Base-by-base conservation (phyloP, 2,329 filamentous ascomycete genomes). In the Colletotrichum eleusines region DNA sequence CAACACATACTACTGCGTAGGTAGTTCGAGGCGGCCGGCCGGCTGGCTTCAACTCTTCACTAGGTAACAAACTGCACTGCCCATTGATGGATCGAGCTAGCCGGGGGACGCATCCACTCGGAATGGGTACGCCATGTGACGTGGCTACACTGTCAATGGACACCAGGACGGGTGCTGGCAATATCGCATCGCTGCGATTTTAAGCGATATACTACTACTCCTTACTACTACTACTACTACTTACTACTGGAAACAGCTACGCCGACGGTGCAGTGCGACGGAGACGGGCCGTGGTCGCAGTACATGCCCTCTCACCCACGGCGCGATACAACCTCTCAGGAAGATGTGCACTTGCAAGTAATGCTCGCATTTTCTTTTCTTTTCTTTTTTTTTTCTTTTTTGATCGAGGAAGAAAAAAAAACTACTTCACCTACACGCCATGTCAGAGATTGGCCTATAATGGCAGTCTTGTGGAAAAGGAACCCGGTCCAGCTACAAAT, bases 161-260 rank as follows among this genome's bases (percentile, higher is more conserved):
- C 58, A 53, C 68, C 26, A 35, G 51, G 55, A 68, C 63, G 60
- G 55, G 35, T 58, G 51, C 40, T 58, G 38, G 38, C 53, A 58
- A 69, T 63, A 71, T 71, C 65, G 69, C 46, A 71, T 69, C 59
- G 51, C 58, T 44, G 42, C 51, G 44, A 51, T 31, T 44, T 12
- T 48, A 20, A 28, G 33, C 46, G 46, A 35, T 23, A 38, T 23
- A 60, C 44, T 12, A 46, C n/a, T n/a, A n/a, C n/a, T n/a, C n/a
- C n/a, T n/a, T n/a, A n/a, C n/a, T n/a, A n/a, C n/a, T n/a, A n/a
- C n/a, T n/a, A n/a, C n/a, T n/a, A n/a, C n/a, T n/a, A n/a, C n/a
- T n/a, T n/a, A n/a, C n/a, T n/a, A n/a, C n/a, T n/a, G n/a, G n/a
- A 4, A 46, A 46, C 54, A n/a, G 61, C 53, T 23, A 26, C 23